phyloP scores from a whole-genome alignment of 306 rosid genomes.

The Cucumis melo region DNA sequence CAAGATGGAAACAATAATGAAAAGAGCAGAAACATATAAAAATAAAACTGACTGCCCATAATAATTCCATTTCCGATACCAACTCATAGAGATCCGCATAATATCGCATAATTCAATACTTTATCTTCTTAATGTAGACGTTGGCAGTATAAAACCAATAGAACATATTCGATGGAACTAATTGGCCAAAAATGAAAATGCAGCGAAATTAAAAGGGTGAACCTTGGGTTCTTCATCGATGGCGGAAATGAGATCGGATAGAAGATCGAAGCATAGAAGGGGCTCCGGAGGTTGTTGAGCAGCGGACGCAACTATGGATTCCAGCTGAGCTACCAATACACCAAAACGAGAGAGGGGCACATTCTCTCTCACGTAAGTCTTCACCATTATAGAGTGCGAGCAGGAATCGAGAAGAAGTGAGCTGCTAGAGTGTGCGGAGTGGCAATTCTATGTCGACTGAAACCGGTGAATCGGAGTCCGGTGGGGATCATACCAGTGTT shows the following conservation, averaged over 20 bases:
- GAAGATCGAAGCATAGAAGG: conserved; percentile 94
- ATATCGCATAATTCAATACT: background rate
- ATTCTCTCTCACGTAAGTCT: conserved; percentile 33
- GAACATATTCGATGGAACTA: background rate
- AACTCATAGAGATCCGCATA: background rate
- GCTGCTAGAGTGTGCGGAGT: background rate
- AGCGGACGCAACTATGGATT: conserved; percentile 89
- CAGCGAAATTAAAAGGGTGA: background rate
- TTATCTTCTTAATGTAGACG: background rate
- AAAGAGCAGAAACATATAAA: background rate
- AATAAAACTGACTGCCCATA: background rate
- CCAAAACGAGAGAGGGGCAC: conserved; percentile 92
- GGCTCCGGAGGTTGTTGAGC: conserved; percentile 78
- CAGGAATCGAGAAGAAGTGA: background rate
- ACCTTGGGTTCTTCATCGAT: conserved; percentile 84
- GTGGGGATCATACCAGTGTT: background rate
- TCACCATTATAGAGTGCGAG: conserved; percentile 25
- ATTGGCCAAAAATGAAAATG: background rate
- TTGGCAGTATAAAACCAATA: background rate
- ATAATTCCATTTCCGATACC: background rate
- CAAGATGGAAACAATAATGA: background rate
- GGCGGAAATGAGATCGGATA: conserved; percentile 95
- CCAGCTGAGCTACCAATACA: conserved; percentile 86
- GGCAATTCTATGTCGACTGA: background rate
- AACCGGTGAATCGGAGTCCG: background rate